Base-by-base conservation (phyloP, 2,329 filamentous ascomycete species). In the Xylaria arbuscula region DNA sequence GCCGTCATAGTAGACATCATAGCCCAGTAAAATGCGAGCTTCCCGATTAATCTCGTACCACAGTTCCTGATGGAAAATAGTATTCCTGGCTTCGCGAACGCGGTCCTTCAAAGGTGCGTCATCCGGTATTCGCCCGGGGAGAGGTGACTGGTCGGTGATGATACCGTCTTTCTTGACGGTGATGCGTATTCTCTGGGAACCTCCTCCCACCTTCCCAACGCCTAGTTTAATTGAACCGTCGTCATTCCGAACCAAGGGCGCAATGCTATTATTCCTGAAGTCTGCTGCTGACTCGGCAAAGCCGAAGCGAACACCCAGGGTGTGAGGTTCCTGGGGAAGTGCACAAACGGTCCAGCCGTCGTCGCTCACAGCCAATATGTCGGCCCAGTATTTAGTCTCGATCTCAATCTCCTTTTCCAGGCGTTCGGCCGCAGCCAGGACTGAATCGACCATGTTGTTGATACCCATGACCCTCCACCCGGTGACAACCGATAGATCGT, bases 31-130 rank as follows among this genome's bases (percentile, higher is more conserved):
- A 0, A 86, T 86, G 17, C 94, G 90, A 0, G 92, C 90, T 80
- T 99, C 96, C 19, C 93, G 87, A 61, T 91, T 90, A 68, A 98
- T 84, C 80, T 99, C 96, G 73, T 97, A 90, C 86, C 94, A 98
- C 1, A 99, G 82, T 77, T 99, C 96, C 76, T 94, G 90, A 34
- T 92, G 89, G 74, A 93, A 94, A 22, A 95, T 85, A 58, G 92
- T 93, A 78, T 96, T 92, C 65, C 93, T 87, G 2, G 93, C 92
- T 73, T 92, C 88, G 19, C 90, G 87, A 38, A 97, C 92, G 10
- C 90, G 86, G 36, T 88, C 84, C 72, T 93, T 89, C 9, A 94
- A 82, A 1, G 87, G 83, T 2, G 86, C 84, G 45, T 90, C 86
- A 42, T 88, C 85, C 32, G 84, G 83, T 5, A 88, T 80, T 1